Evolutionary conservation across 768 basidiomycete species (phyloP).

Genomic region (Serendipita vermifera): DNA sequence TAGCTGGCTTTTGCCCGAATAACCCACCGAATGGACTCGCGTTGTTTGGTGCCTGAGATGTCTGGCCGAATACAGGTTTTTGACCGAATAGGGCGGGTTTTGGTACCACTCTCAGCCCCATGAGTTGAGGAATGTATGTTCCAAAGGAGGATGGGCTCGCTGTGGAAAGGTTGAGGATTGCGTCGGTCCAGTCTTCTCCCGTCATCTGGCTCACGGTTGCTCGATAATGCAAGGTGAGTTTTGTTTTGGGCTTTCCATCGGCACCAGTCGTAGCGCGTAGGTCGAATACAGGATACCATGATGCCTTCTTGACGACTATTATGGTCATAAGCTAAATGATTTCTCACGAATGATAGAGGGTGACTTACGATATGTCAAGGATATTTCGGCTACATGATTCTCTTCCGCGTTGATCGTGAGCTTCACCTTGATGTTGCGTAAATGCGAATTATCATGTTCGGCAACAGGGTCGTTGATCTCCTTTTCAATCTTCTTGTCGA

Average conservation of each 20-base stretch:
- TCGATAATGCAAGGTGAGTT: slow-evolving; percentile 3
- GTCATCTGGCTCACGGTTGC: neutral
- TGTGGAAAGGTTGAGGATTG: neutral
- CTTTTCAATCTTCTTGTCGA: neutral
- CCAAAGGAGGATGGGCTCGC: neutral
- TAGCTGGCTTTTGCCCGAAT: neutral
- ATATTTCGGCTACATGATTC: slow-evolving; percentile 1
- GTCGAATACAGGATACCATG: slow-evolving; percentile 2
- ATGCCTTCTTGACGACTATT: slow-evolving; percentile 4
- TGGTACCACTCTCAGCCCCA: neutral
- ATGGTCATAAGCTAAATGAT: neutral
- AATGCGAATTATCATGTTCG: slow-evolving; percentile 5
- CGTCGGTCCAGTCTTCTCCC: slow-evolving; percentile 6
- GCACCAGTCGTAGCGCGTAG: neutral
- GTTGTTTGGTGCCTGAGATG: too few relatives aligned
- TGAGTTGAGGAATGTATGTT: neutral
- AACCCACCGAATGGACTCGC: neutral
- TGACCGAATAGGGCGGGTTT: too few relatives aligned
- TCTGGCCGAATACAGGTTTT: too few relatives aligned
- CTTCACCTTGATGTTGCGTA: slow-evolving; percentile 3
- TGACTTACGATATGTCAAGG: neutral
- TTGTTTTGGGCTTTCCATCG: neutral
- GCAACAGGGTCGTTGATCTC: neutral
- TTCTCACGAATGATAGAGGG: neutral
- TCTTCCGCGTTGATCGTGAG: neutral